Evolutionary conservation across 163 green algal species (phyloP), one percentile per base, ranked within the genome.

Genomic region (Volvox carteri): DNA sequence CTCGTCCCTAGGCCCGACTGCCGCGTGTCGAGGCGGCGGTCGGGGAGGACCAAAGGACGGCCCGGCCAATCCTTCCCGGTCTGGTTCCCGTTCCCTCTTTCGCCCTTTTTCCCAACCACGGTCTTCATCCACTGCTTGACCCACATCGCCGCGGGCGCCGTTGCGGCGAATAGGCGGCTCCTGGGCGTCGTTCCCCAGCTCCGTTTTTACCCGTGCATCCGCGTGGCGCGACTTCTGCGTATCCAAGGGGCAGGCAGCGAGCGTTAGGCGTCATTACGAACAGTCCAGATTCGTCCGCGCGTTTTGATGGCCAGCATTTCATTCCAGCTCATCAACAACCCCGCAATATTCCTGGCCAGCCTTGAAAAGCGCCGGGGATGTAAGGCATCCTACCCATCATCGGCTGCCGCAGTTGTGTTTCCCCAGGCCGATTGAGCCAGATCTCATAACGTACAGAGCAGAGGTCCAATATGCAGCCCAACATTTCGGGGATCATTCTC

Each of bases 41-140:
- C 77, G 52, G 30, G 77, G 77, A 11, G 77, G 77, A 35, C 77
- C 77, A 39, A 85, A 85, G 52, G 77, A 39, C 19, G 52, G 77
- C 48, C 25, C 44, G 6, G 44, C 44, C 7, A 44, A 44, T n/a
- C 65, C 16, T 9, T 70, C 65, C 6, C 81, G 65, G 3, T 87
- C 81, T 5, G 28, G 16, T 65, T 78, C 62, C 4, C 28, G 41
- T 16, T 76, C 78, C 58, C 58, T 25, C 25, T 75, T 56, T 5
- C 56, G 54, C 14, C 72, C 78, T 19, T 42, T 39, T 9, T 72
- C 78, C 21, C 58, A 37, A 12, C 74, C 52, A 28, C 78, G 44
- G 35, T 21, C 52, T 35, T 54, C 21, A 3, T 85, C 78, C 56
- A 23, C 25, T 19, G 11, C 23, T 4, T 30, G 56, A 21, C 68